Evolutionary conservation across 1,284 basidiomycete genomes (phyloP), one percentile per base, ranked within the genome.

Genomic region (Cutaneotrichosporon mucoides): DNA sequence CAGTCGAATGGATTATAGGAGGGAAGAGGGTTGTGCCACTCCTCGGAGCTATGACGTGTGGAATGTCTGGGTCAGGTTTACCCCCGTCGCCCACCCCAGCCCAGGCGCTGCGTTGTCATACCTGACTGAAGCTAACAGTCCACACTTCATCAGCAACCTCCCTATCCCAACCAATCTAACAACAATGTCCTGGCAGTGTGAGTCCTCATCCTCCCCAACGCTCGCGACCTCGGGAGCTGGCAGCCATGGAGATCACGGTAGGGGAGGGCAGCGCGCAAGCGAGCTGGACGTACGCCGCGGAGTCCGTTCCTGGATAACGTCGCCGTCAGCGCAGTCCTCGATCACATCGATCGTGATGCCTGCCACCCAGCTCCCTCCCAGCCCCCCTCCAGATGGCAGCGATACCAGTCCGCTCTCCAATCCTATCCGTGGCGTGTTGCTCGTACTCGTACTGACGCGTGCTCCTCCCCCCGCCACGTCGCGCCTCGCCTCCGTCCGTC

Each of bases 101-200:
- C 24, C 24, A 24, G 24, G 24, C 24, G 24, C 24, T 24, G 24
- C 24, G 24, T 24, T 48, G 46, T 48, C 46, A 36, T 35, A 35
- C 10, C 34, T 48, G 11, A 36, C 12, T 48, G 13, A 9, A 9
- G 34, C 34, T 8, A 3, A 24, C 24, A 24, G 24, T 24, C 24
- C 24, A 24, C 24, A 24, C 24, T 24, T 24, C 24, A 24, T 24
- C 24, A 24, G 24, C 24, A 24, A 24, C 24, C 24, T 55, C 53
- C 43, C 11, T 40, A 35, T 36, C n/a, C 37, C 6, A 41, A 37
- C 13, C 13, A 16, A 47, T 37, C 15, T 15, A 55, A 10, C 48
- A 41, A 56, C 53, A 37, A 64, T 64, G 62, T 64, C 62, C 59
- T 64, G 62, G 62, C 62, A 64, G 56, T 50, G 62, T 64, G 59